Evolutionary conservation across 495 filamentous ascomycete genomes (phyloP), one percentile per base, ranked within the genome.

Genomic region (Usnea hakonensis): DNA sequence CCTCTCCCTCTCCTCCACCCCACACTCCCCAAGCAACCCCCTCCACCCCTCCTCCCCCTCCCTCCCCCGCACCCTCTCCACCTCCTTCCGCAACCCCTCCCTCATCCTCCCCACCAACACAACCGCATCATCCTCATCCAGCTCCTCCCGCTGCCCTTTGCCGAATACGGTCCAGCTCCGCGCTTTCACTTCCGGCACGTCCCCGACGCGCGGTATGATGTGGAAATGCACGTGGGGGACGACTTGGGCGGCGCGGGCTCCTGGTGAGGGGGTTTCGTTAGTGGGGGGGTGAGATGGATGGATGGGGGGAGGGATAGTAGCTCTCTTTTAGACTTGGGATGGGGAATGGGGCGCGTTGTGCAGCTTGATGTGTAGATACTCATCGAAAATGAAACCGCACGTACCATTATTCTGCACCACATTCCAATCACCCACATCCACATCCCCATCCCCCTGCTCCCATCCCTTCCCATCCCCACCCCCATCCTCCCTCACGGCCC

Each of bases 191-290:
- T 75, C 77, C 26, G 66, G 67, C 52, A 61, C 62, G 35, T 65
- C 68, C 56, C 64, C 63, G 16, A 67, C 83, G 32, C 92, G 75
- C 3, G 92, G 92, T 50, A 97, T 93, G 32, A 97, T 80, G 66
- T 97, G 93, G 73, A 91, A 96, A 72, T 97, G 92, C 8, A 93
- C 86, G 73, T 96, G 92, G 26, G 86, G 85, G 3, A 97, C 90
- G 28, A 92, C 89, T 75, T 97, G 93, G 9, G 91, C 91, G 14
- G 93, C 93, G 30, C 88, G 78, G 0, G 82, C 83, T 3, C 92
- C 85, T 87, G 60, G 37, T 41, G 26, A 13, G 28, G 48, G 13
- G 2, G 19, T 61, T 23, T 23, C 19, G n/a, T n/a, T n/a, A n/a
- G n/a, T n/a, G n/a, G n/a, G n/a, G n/a, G n/a, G n/a, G n/a, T n/a